Conservation (phyloP, 495 filamentous ascomycete species). For the Penicillium maclennaniae region DNA sequence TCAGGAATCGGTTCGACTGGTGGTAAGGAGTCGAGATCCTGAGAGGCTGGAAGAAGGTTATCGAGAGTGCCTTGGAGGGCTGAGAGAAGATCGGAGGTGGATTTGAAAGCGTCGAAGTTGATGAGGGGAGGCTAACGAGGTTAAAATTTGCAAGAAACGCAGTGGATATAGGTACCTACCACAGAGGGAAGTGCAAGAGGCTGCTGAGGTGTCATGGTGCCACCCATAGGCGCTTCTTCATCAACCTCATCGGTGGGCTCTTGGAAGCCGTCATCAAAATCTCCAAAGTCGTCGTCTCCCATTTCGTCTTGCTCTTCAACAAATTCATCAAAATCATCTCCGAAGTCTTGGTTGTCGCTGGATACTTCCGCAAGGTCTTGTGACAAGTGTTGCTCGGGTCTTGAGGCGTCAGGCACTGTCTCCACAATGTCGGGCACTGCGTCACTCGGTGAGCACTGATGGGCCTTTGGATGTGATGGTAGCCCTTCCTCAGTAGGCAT, state of each 20-base stretch:
- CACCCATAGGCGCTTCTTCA: slow-evolving; percentile 27
- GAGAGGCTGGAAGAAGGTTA: slow-evolving; percentile 50
- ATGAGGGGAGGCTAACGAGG: slow-evolving; percentile 59
- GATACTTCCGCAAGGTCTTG: slow-evolving; percentile 25
- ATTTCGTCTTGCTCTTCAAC: slow-evolving; percentile 72
- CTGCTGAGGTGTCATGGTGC: slow-evolving; percentile 30
- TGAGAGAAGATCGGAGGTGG: slow-evolving; percentile 43
- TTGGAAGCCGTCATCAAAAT: slow-evolving; percentile 87
- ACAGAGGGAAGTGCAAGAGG: slow-evolving; percentile 42
- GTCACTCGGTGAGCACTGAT: slow-evolving; percentile 43
- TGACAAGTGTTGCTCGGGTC: slow-evolving; percentile 22
- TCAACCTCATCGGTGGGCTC: slow-evolving; percentile 49
- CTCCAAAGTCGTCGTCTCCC: slow-evolving; percentile 71
- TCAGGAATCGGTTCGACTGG: slow-evolving; percentile 43
- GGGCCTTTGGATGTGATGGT: slow-evolving; percentile 35
- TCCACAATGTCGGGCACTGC: slow-evolving; percentile 47
- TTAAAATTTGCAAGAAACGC: neutral
- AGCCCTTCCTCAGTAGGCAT: slow-evolving; percentile 31
- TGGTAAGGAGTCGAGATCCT: slow-evolving; percentile 39
- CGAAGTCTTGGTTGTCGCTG: slow-evolving; percentile 26
- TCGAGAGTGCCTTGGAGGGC: slow-evolving; percentile 50
- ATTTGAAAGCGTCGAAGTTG: slow-evolving; percentile 63
- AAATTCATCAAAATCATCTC: slow-evolving; percentile 94
- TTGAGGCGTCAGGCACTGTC: slow-evolving; percentile 40
- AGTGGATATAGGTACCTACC: slow-evolving; percentile 39